A percentile compares a stretch with the other conserved stretches of the same genome.
Evolutionary conservation across 805 yeast species (phyloP).

Genomic region (Kodamaea restingae): DNA sequence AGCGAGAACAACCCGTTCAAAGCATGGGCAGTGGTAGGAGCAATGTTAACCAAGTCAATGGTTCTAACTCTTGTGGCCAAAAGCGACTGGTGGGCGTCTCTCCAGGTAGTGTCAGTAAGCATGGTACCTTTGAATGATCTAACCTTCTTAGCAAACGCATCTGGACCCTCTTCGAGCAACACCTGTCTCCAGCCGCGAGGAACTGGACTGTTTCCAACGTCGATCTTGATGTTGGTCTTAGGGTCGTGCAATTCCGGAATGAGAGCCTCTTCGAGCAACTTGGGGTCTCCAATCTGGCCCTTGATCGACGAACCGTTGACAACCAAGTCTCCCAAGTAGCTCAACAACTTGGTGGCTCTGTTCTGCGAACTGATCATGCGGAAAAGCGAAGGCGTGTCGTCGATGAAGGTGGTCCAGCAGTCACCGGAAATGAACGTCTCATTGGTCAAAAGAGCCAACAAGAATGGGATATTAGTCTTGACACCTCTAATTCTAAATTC

Average conservation of each 20-base stretch:
- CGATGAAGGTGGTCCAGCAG: constrained; percentile 98
- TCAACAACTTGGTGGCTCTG: constrained; percentile 91
- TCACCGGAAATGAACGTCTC: constrained; percentile 79
- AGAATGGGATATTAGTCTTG: constrained; percentile 95
- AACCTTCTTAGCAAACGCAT: constrained; percentile 82
- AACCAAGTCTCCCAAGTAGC: constrained; percentile 87
- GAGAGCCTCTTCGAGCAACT: constrained; percentile 67
- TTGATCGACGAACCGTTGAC: constrained; percentile 95
- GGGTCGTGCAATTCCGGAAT: constrained; percentile 70
- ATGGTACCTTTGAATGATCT: constrained; percentile 81
- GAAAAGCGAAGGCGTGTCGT: constrained; percentile 94
- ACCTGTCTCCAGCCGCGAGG: constrained; percentile 87
- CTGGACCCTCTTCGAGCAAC: constrained; percentile 81
- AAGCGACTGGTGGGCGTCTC: constrained; percentile 98
- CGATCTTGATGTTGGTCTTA: constrained; percentile 53
- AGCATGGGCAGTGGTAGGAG: constrained; percentile 91
- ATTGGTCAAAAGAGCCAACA: constrained; percentile 85
- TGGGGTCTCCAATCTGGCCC: constrained; percentile 94
- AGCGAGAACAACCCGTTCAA: constrained; percentile 86
- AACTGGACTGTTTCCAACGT: constrained; percentile 51
- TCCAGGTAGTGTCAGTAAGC: constrained; percentile 98
- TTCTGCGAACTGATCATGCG: constrained; percentile 92
- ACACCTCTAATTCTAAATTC: constrained; percentile 99
- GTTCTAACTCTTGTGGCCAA: constrained; percentile 98
- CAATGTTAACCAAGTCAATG: constrained; percentile 84